Conservation (phyloP, 176 grass and related monocot genomes). For the Dactylis glomerata region DNA sequence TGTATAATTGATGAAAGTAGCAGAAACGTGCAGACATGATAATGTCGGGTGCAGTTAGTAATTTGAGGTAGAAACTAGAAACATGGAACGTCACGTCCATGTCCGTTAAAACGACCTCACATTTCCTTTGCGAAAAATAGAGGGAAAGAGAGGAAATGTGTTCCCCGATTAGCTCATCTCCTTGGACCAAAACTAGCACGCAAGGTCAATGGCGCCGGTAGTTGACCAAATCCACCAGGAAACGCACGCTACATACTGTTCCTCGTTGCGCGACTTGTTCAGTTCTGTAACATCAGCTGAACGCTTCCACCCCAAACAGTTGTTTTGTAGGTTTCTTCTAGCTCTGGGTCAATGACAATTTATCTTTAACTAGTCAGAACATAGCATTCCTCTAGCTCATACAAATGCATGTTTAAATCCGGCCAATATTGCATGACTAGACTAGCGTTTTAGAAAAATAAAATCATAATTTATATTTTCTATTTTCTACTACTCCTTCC, state of each 20-base stretch:
- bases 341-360: too few relatives aligned
- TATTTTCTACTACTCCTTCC: not conserved
- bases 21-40: not conserved
- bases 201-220: constrained; percentile 8
- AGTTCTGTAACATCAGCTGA: not conserved
- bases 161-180: not conserved
- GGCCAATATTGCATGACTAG: not conserved
- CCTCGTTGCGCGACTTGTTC: not conserved
- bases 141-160: not conserved
- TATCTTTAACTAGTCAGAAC: too few relatives aligned
- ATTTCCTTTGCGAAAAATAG: not conserved
- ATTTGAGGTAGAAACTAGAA: constrained; percentile 11
- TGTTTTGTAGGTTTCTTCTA: too few relatives aligned
- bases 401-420: not conserved
- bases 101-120: not conserved
- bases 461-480: not conserved
- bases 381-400: too few relatives aligned
- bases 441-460: not conserved
- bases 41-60: not conserved
- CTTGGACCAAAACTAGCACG: constrained; percentile 16
- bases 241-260: not conserved
- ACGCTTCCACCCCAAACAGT: not conserved
- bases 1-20: not conserved
- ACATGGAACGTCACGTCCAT: constrained; percentile 2
- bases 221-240: not conserved